Percentiles rank a stretch among this genome's conserved stretches.
Evolutionary conservation across 1,284 basidiomycete species (phyloP).

Genomic region (Termitomyces sp.): DNA sequence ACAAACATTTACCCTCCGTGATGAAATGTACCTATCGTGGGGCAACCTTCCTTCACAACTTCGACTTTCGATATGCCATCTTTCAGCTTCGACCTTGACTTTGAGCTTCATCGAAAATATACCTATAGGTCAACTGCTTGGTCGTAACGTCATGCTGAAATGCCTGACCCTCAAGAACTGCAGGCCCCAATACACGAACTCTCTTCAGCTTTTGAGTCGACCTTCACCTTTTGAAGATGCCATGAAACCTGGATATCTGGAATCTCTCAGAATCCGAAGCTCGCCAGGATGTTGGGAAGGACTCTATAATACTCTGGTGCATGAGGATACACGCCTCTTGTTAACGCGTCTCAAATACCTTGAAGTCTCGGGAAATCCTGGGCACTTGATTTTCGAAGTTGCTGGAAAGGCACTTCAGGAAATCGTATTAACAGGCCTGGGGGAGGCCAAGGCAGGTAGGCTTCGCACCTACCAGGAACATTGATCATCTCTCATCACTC

Average conservation of each 20-base stretch:
- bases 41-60: conserved; percentile 4
- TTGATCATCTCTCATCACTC: background rate
- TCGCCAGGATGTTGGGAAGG: conserved; percentile 1
- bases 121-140: conserved; percentile 6
- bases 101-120: conserved; percentile 4
- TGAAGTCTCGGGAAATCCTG: background rate
- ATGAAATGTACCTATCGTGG: background rate
- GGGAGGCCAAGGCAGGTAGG: conserved; percentile 2
- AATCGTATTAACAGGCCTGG: background rate
- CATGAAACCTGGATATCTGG: conserved; percentile 1
- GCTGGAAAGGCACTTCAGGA: background rate
- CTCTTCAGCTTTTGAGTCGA: background rate
- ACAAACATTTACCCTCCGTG: conserved; percentile 6
- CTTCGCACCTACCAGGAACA: background rate
- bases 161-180: background rate
- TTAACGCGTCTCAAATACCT: background rate
- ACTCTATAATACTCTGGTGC: background rate
- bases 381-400: background rate
- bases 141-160: conserved; percentile 1
- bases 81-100: conserved; percentile 5
- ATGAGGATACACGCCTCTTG: background rate
- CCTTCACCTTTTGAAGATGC: background rate
- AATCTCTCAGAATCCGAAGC: background rate
- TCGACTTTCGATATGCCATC: conserved; percentile 2
- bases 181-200: background rate